Percentiles rank a stretch among this genome's conserved stretches.
Conservation (phyloP, 345 rosid genomes). For the Durio zibethinus region DNA sequence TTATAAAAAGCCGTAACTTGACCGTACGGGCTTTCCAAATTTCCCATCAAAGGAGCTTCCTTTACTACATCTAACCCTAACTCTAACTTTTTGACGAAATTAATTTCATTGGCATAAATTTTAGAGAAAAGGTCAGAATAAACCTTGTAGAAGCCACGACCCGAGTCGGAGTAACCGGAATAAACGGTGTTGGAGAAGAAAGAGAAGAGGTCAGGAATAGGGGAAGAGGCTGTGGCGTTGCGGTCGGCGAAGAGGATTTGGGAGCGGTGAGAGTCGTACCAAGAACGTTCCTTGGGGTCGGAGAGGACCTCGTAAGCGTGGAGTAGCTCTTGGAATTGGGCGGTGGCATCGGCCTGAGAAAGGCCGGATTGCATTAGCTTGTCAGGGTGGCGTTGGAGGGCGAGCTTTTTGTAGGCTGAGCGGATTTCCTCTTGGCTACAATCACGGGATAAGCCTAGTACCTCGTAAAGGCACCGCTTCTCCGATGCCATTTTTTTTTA, state of each 20-base stretch:
- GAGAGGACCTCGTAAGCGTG: conserved; percentile 85
- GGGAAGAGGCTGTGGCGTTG: conserved; percentile 37
- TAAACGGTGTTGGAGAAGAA: conserved; percentile 72
- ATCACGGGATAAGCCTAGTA: conserved; percentile 56
- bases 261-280: conserved; percentile 95
- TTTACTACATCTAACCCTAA: conserved; percentile 46
- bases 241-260: conserved; percentile 84
- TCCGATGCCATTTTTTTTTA: conserved; percentile 49
- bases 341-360: conserved; percentile 72
- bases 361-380: conserved; percentile 87
- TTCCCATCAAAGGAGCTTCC: conserved; percentile 92
- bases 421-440: conserved; percentile 77
- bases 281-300: conserved; percentile 86
- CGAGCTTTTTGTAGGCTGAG: conserved; percentile 70
- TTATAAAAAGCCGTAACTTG: conserved; percentile 86
- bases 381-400: conserved; percentile 95
- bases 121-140: conserved; percentile 66
- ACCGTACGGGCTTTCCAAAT: conserved; percentile 60
- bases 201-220: conserved; percentile 66
- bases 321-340: conserved; percentile 86
- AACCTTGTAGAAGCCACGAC: conserved; percentile 79
- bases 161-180: conserved; percentile 65
- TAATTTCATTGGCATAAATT: conserved; percentile 59
- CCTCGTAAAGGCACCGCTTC: conserved; percentile 91
- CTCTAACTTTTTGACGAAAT: conserved; percentile 57